These are phyloP conservation scores for Mangifera indica DNA, from an alignment of 345 rosid species.

Conservation along the genomic window DNA sequence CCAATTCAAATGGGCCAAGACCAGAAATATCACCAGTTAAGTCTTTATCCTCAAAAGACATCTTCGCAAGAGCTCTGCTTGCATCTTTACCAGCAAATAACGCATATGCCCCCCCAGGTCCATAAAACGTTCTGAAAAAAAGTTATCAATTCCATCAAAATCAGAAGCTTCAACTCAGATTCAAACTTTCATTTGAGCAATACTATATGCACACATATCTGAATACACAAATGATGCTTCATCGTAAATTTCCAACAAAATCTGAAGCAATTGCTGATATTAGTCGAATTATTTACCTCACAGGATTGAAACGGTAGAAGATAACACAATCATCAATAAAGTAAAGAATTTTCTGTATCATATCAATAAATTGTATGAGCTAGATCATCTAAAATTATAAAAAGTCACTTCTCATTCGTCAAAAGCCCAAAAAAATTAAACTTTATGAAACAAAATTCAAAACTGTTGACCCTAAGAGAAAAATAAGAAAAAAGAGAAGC, in stretches of 20 bases:
- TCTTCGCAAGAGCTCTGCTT: slow-evolving; percentile 99
- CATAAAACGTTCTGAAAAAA: slow-evolving; percentile 85
- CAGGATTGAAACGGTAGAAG: not conserved
- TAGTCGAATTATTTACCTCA: not conserved
- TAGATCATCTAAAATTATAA: not conserved
- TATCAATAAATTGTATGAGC: not conserved
- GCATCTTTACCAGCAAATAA: slow-evolving; percentile 96
- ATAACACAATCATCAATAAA: not conserved
- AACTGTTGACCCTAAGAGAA: slow-evolving; percentile 16
- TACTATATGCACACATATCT: too few species aligned
- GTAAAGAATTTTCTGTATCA: not conserved
- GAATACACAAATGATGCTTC: too few species aligned
- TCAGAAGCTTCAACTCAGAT: not conserved
- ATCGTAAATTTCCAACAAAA: not conserved
- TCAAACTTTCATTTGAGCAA: too few species aligned
- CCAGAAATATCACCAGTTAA: slow-evolving; percentile 91
- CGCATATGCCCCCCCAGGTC: slow-evolving; percentile 98
- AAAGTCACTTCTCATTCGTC: not conserved
- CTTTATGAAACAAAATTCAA: not conserved
- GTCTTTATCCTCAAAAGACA: slow-evolving; percentile 95
- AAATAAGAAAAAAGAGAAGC: not conserved
- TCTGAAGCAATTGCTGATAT: not conserved
- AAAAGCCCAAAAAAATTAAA: not conserved
- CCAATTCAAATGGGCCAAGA: slow-evolving; percentile 91
- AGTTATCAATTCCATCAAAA: not conserved